Percentiles rank a stretch among this genome's conserved stretches.
These are phyloP conservation scores for Dalbergia oliveri DNA, from an alignment of 306 rosid species.

Conservation along the genomic window DNA sequence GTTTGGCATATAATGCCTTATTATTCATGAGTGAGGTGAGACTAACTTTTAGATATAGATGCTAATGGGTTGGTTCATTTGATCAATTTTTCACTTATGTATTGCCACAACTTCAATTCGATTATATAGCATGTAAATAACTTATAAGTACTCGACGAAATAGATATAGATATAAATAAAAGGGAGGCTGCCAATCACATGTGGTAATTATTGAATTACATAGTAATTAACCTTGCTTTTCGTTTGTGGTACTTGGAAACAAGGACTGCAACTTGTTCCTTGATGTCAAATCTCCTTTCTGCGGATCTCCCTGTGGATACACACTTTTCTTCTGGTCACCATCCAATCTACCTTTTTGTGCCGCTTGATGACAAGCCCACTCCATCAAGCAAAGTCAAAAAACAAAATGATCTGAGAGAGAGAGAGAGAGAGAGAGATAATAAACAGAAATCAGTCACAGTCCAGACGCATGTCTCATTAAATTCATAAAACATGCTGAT, in stretches of 20 bases:
- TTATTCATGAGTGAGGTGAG: background rate
- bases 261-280: slow-evolving; percentile 46
- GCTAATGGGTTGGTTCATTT: too few species aligned
- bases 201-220: slow-evolving; percentile 8
- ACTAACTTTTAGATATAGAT: too few species aligned
- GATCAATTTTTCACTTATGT: too few species aligned
- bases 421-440: slow-evolving; percentile 28
- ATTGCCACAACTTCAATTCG: too few species aligned
- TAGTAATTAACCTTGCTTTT: background rate
- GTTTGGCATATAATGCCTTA: background rate
- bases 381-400: slow-evolving; percentile 56
- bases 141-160: too few species aligned
- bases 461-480: slow-evolving; percentile 45
- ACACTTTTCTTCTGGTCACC: slow-evolving; percentile 65
- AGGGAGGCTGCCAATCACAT: background rate
- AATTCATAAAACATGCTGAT: slow-evolving; percentile 54
- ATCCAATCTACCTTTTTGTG: slow-evolving; percentile 63
- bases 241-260: background rate
- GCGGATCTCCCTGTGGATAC: slow-evolving; percentile 67
- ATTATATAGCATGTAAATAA: too few species aligned
- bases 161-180: too few species aligned
- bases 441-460: slow-evolving; percentile 48
- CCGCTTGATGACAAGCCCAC: slow-evolving; percentile 68
- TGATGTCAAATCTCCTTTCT: slow-evolving; percentile 78
- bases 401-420: slow-evolving; percentile 48